Conservation (phyloP, 176 grass and related monocot genomes). For the Hordeum marinum region DNA sequence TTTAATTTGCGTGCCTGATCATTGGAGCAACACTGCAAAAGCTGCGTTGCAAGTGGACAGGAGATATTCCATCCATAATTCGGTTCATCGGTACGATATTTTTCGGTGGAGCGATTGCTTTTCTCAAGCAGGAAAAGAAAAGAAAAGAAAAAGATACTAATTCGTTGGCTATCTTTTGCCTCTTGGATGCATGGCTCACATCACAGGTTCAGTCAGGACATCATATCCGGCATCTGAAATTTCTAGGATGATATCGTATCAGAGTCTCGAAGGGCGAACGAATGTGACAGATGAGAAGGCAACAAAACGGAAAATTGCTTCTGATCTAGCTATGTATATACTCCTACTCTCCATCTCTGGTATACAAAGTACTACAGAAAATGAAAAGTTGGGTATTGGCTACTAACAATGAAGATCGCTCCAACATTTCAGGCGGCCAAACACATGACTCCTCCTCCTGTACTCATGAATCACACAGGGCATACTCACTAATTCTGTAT, state of each 20-base stretch:
- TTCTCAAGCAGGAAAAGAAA: background rate
- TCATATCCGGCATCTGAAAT: background rate
- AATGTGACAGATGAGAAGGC: no score
- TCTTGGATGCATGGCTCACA: background rate
- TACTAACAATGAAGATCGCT: background rate
- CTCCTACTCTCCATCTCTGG: no score
- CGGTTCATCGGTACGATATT: background rate
- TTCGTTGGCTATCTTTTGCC: background rate
- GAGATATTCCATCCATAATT: background rate
- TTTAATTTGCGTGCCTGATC: slow-evolving; percentile 4
- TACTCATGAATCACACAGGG: background rate
- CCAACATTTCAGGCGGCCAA: background rate
- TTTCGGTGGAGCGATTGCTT: background rate
- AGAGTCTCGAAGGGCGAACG: no score
- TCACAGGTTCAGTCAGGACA: background rate
- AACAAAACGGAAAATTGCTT: background rate
- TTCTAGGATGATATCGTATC: no score
- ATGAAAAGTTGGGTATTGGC: background rate
- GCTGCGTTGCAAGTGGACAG: background rate
- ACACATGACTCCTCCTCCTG: background rate
- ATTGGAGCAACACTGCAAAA: background rate
- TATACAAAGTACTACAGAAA: background rate
- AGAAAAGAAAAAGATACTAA: background rate
- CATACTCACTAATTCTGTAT: slow-evolving; percentile 34
- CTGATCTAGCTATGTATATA: background rate